phyloP scores from a whole-genome alignment of 2,329 filamentous ascomycete genomes.

The Periconia sp. region DNA sequence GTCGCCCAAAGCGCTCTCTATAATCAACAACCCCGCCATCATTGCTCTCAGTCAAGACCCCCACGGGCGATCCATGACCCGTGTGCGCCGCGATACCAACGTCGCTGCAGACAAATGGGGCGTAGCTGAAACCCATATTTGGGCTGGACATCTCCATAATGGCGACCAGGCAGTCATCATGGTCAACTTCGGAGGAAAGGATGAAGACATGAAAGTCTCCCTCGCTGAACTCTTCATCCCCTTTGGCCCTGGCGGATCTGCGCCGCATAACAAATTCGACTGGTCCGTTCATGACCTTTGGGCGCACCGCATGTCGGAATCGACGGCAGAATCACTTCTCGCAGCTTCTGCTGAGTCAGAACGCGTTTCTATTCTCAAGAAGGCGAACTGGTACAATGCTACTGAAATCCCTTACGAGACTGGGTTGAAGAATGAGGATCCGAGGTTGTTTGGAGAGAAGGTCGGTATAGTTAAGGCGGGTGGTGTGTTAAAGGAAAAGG shows the following conservation, averaged over 20 bases:
- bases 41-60: conserved; percentile 55
- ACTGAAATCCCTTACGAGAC: conserved; percentile 53
- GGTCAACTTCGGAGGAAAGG: conserved; percentile 52
- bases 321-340: conserved; percentile 49
- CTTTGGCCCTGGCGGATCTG: conserved; percentile 22
- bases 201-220: conserved; percentile 52
- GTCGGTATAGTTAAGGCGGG: conserved; percentile 48
- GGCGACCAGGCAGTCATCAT: conserved; percentile 53
- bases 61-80: conserved; percentile 43
- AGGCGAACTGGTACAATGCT: conserved; percentile 50
- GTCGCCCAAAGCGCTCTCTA: conserved; percentile 46
- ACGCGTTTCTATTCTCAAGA: conserved; percentile 33
- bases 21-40: conserved; percentile 52
- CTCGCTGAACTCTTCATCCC: conserved; percentile 57
- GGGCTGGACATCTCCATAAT: conserved; percentile 51
- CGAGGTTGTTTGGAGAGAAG: conserved; percentile 51
- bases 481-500: conserved; percentile 48
- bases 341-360: conserved; percentile 40
- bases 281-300: conserved; percentile 60
- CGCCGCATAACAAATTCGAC: conserved; percentile 31
- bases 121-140: conserved; percentile 53
- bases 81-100: conserved; percentile 48
- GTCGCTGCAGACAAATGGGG: conserved; percentile 48
- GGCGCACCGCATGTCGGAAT: conserved; percentile 56
- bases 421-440: conserved; percentile 46